phyloP scores from a whole-genome alignment of 305 asterid species.

The Rubia tinctorum region DNA sequence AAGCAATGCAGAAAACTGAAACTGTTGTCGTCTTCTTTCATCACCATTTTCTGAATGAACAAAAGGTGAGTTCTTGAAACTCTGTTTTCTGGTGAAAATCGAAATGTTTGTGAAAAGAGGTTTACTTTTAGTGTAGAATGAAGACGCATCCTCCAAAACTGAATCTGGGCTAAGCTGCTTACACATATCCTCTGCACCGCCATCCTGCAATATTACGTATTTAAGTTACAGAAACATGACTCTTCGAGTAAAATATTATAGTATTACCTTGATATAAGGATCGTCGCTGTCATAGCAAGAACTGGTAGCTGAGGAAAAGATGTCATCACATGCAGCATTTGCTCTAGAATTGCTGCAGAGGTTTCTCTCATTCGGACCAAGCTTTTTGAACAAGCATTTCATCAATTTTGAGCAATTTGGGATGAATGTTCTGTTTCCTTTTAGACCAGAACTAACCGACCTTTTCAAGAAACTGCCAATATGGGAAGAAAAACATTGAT shows the following conservation, averaged over 20 bases:
- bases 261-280: not conserved
- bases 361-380: slow-evolving; percentile 11
- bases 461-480: slow-evolving; percentile 23
- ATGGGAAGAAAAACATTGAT: not conserved
- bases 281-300: slow-evolving; percentile 46
- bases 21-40: no score
- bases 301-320: slow-evolving; percentile 33
- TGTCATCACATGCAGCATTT: slow-evolving; percentile 24
- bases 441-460: slow-evolving; percentile 27
- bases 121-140: no score
- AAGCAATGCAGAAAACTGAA: no score
- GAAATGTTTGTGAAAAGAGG: no score
- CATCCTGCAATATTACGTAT: slow-evolving; percentile 26
- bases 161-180: no score
- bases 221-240: no score
- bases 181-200: slow-evolving; percentile 26
- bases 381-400: slow-evolving; percentile 30
- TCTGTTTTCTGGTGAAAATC: no score
- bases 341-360: slow-evolving; percentile 21
- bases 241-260: not conserved
- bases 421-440: slow-evolving; percentile 23
- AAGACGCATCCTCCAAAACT: no score
- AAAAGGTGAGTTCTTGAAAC: no score
- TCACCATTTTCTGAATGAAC: no score
- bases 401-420: slow-evolving; percentile 50